These are phyloP conservation scores for Aspergillus fischeri DNA, from an alignment of 2,329 filamentous ascomycete species.

Conservation along the genomic window DNA sequence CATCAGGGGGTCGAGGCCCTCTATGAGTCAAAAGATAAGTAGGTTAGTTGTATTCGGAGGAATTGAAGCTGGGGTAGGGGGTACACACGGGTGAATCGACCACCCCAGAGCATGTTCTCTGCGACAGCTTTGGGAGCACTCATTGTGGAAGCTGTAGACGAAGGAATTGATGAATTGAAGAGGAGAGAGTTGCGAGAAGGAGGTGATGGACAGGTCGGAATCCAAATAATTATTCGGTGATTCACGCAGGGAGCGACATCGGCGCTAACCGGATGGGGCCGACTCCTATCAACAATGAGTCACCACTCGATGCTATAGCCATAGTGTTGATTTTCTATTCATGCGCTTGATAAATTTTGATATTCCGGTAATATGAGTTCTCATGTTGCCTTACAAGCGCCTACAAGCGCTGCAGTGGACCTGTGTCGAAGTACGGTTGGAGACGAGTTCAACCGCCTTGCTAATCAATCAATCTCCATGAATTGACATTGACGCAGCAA, in stretches of 20 bases:
- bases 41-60: conserved; percentile 18
- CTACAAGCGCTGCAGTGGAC: not conserved
- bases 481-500: no score
- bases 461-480: no score
- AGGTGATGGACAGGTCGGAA: not conserved
- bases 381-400: not conserved
- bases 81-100: conserved; percentile 55
- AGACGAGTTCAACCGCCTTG: no score
- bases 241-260: not conserved
- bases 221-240: not conserved
- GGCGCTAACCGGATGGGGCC: not conserved
- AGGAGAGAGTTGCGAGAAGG: not conserved
- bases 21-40: conserved; percentile 38
- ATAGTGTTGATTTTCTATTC: not conserved
- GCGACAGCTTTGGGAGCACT: conserved; percentile 35
- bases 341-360: not conserved
- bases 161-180: conserved; percentile 5
- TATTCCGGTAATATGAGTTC: not conserved
- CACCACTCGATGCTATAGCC: not conserved
- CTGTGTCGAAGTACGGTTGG: not conserved
- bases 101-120: conserved; percentile 57
- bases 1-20: conserved; percentile 82
- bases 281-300: not conserved
- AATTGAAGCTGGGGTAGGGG: conserved; percentile 4
- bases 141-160: conserved; percentile 23